Evolutionary conservation across 1,139 yeast species (phyloP).

Genomic region (Yamadazyma membranifaciens): DNA sequence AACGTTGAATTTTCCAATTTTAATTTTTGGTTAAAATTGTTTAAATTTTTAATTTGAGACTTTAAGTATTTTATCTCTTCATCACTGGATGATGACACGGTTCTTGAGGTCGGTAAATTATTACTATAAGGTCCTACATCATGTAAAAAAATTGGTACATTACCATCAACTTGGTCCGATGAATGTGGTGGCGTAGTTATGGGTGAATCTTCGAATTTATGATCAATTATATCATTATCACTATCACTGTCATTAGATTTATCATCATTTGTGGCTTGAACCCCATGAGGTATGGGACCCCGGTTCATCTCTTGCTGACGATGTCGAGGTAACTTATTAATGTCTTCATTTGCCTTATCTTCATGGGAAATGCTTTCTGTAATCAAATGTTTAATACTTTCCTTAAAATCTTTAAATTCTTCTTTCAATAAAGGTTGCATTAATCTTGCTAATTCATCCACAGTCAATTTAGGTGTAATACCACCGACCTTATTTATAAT

Average conservation of each 20-base stretch:
- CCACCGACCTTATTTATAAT: constrained; percentile 11
- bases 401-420: constrained; percentile 17
- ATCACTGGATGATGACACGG: neutral
- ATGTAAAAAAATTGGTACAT: neutral
- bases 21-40: constrained; percentile 4
- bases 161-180: constrained; percentile 8
- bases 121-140: neutral
- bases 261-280: neutral
- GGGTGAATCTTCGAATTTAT: constrained; percentile 12
- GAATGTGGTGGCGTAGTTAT: constrained; percentile 18
- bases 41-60: constrained; percentile 4
- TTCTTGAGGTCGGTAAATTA: neutral
- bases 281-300: neutral
- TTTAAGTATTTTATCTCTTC: constrained; percentile 8
- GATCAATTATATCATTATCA: neutral
- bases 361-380: neutral
- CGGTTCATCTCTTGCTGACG: neutral
- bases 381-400: constrained; percentile 8
- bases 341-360: constrained; percentile 4
- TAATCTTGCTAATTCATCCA: constrained; percentile 13
- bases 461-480: constrained; percentile 6
- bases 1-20: constrained; percentile 3
- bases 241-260: constrained; percentile 5
- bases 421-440: constrained; percentile 17
- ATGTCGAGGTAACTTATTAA: neutral